phyloP scores from a whole-genome alignment of 1,284 basidiomycete species.

The Trichosporon inkin region DNA sequence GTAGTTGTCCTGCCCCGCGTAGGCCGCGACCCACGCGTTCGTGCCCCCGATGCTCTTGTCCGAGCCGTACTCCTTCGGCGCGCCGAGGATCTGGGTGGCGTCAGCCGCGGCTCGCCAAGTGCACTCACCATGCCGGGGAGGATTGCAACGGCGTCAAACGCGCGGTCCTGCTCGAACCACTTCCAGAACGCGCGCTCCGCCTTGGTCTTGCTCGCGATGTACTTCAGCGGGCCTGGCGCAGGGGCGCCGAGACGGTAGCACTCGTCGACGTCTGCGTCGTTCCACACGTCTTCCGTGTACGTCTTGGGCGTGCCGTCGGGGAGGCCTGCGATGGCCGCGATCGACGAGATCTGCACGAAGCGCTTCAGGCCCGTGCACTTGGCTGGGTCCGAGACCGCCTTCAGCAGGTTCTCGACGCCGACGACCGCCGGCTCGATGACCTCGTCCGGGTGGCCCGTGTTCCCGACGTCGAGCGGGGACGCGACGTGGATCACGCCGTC shows the following conservation, averaged over 20 bases:
- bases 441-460: slow-evolving; percentile 6
- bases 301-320: slow-evolving; percentile 9
- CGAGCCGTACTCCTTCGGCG: slow-evolving; percentile 5
- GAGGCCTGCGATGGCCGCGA: not conserved
- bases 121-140: slow-evolving; percentile 12
- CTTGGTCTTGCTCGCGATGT: slow-evolving; percentile 25
- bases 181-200: slow-evolving; percentile 38
- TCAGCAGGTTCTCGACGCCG: slow-evolving; percentile 6
- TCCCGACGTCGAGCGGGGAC: slow-evolving; percentile 16
- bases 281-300: slow-evolving; percentile 57
- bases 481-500: slow-evolving; percentile 55
- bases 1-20: not conserved
- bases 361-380: slow-evolving; percentile 1
- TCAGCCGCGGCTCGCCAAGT: not conserved
- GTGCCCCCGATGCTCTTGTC: slow-evolving; percentile 6
- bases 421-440: slow-evolving; percentile 4
- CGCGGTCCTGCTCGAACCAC: slow-evolving; percentile 17
- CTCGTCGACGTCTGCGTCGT: slow-evolving; percentile 48
- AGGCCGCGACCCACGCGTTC: slow-evolving; percentile 2
- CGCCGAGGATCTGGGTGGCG: slow-evolving; percentile 3
- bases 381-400: not conserved
- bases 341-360: slow-evolving; percentile 11
- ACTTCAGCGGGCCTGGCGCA: slow-evolving; percentile 6
- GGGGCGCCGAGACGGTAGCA: slow-evolving; percentile 8
- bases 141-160: slow-evolving; percentile 18